Percentiles rank a stretch among this genome's conserved stretches.
Evolutionary conservation across 495 filamentous ascomycete species (phyloP).

Genomic region (Neurospora sp.): DNA sequence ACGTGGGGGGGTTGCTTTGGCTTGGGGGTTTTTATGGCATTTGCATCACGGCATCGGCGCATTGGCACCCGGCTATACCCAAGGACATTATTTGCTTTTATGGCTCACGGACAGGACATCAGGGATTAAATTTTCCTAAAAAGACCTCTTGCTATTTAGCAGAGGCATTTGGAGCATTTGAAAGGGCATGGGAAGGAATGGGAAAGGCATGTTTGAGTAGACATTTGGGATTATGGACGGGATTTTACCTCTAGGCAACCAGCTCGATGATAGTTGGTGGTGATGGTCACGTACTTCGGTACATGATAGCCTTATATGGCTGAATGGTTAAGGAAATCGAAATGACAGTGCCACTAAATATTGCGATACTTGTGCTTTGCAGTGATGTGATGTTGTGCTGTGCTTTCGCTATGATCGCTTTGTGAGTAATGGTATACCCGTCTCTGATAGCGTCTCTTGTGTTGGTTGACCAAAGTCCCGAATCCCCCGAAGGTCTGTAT

Average conservation of each 20-base stretch:
- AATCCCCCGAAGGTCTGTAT: too few relatives aligned
- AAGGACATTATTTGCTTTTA: neutral
- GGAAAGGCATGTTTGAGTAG: neutral
- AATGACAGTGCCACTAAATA: neutral
- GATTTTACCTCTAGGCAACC: neutral
- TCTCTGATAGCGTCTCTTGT: too few relatives aligned
- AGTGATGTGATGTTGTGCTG: too few relatives aligned
- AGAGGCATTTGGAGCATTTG: neutral
- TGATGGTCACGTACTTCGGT: neutral
- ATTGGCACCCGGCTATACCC: neutral
- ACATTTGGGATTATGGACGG: neutral
- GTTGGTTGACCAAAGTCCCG: too few relatives aligned
- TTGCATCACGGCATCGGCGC: neutral
- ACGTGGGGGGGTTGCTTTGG: neutral
- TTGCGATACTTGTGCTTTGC: neutral
- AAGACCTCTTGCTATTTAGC: neutral
- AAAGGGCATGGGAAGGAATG: neutral
- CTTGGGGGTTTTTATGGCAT: neutral
- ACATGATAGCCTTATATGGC: neutral
- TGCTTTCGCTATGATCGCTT: too few relatives aligned
- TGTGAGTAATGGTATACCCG: too few relatives aligned
- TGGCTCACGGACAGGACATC: neutral
- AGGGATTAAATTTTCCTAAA: neutral
- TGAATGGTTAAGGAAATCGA: neutral
- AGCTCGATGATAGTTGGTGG: neutral